Base-by-base conservation (phyloP, 345 rosid genomes). In the Sisymbrium altissimum region DNA sequence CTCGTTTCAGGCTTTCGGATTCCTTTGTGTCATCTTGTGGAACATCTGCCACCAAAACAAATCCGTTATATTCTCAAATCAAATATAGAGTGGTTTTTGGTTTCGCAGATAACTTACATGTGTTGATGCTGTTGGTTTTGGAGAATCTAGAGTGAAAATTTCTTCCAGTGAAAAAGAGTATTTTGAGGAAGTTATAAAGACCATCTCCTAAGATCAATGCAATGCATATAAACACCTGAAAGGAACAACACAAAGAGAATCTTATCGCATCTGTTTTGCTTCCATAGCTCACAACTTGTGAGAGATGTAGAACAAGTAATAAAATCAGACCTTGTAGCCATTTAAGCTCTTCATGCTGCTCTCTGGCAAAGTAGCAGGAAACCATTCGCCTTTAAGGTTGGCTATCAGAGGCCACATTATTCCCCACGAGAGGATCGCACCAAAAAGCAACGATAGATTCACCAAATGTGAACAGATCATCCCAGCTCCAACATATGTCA, bases 401-500 rank as follows among this genome's bases (percentile, higher is more conserved):
- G 78, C 72, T 18, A 95, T 90, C 7, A 92, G 77, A 7, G 99
- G 97, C 99, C 99, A 95, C 97, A 88, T 95, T 10, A 95, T 68
- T 71, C 93, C 97, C 97, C 97, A 92, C 0, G 99, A 95, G 43
- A 92, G 88, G 10, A 95, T 76, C 0, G 96, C 97, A 6, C 99
- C 99, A 6, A 92, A 70, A 45, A 92, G 97, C 80, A 95, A 76
- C n/a, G 99, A 95, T 52, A 87, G 73, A 73, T 90, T 95, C 66
- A 95, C 96, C 56, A 87, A 72, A 83, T 95, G 96, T n/a, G 97
- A 88, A 73, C 99, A 95, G 29, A 93, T 93, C 98, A 93, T 93
- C 59, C 98, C 98, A 13, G 96, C 98, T 64, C 98, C 96, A 12
- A 93, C 60, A 60, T 93, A 93, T 64, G 97, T 90, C 93, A 80